Conservation (phyloP, 345 rosid genomes). For the Psidium guajava region DNA sequence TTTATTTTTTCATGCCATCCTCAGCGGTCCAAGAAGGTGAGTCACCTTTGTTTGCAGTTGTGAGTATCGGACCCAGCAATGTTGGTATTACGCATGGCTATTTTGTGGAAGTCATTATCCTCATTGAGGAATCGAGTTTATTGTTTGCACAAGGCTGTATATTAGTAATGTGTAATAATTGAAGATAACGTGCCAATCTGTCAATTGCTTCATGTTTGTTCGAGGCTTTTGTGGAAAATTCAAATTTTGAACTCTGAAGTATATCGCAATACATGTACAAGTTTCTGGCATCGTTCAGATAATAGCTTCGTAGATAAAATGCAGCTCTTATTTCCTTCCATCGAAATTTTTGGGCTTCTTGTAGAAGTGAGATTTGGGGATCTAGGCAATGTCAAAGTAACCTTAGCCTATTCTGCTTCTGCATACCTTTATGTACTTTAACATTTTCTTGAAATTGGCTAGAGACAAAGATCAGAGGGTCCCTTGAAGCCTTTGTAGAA, state of each 20-base stretch:
- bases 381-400: background rate
- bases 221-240: background rate
- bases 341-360: background rate
- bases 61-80: background rate
- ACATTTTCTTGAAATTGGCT: background rate
- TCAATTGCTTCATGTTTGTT: background rate
- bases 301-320: background rate
- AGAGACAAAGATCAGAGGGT: background rate
- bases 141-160: background rate
- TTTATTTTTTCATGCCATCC: conserved; percentile 87
- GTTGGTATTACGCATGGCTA: background rate
- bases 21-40: conserved; percentile 56
- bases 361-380: background rate
- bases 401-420: background rate
- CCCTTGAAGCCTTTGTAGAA: background rate
- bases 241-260: background rate
- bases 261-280: background rate
- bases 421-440: background rate
- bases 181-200: background rate
- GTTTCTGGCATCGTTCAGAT: background rate
- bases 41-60: background rate
- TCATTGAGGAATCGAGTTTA: background rate
- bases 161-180: background rate
- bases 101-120: background rate
- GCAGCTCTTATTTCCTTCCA: background rate